Percentiles rank a stretch among this genome's conserved stretches.
Evolutionary conservation across 2,329 filamentous ascomycete species (phyloP).

Genomic region (Erysiphe pulchra): DNA sequence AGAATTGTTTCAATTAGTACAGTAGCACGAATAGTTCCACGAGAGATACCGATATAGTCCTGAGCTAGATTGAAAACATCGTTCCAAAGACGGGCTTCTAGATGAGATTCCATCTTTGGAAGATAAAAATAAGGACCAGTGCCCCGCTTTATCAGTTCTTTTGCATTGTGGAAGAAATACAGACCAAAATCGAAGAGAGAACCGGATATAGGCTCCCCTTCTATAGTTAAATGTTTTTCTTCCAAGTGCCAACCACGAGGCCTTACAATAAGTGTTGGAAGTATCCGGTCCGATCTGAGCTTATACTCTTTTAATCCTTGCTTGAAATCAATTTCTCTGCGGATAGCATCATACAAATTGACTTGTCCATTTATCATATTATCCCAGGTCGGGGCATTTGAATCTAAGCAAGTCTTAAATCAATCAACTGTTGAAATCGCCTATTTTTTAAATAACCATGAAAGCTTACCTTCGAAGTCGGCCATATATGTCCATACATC

Average conservation of each 20-base stretch:
- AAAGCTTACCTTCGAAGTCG: conserved; percentile 69
- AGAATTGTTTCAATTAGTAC: conserved; percentile 96
- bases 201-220: conserved; percentile 83
- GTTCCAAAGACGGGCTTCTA: conserved; percentile 94
- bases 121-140: conserved; percentile 93
- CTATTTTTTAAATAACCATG: too few relatives aligned
- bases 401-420: conserved; percentile 31
- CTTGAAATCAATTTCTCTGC: conserved; percentile 88
- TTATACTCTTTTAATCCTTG: conserved; percentile 91
- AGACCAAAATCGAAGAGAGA: conserved; percentile 91
- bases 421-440: too few relatives aligned
- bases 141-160: conserved; percentile 62
- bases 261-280: conserved; percentile 80
- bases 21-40: conserved; percentile 82
- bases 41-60: conserved; percentile 69
- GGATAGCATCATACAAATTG: conserved; percentile 90
- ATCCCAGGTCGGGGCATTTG: conserved; percentile 87
- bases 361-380: conserved; percentile 98
- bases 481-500: conserved; percentile 99
- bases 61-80: conserved; percentile 91
- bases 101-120: conserved; percentile 93
- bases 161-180: conserved; percentile 97
- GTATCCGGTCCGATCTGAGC: conserved; percentile 66
- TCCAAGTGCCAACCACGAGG: conserved; percentile 94
- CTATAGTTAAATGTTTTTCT: conserved; percentile 92